These are phyloP conservation scores for Furcasterigmium furcatum DNA, from an alignment of 2,329 filamentous ascomycete species.

Conservation along the genomic window DNA sequence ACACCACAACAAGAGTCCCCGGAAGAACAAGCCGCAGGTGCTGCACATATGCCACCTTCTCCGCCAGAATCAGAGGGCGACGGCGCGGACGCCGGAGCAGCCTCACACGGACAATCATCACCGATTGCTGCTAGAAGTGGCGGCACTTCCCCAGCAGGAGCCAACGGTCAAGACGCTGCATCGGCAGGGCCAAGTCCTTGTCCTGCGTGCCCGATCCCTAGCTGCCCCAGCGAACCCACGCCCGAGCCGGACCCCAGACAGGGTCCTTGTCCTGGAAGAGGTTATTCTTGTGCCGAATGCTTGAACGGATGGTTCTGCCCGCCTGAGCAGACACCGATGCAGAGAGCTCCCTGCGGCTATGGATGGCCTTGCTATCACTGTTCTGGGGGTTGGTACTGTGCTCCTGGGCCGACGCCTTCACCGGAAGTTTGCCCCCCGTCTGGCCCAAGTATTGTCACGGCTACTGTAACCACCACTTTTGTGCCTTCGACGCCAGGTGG, in stretches of 20 bases:
- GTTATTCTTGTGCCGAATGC: constrained; percentile 23
- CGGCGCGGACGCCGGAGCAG: too few species aligned
- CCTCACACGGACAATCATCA: too few species aligned
- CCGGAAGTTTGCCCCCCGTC: not conserved
- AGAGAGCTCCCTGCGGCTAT: constrained; percentile 20
- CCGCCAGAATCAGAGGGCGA: too few species aligned
- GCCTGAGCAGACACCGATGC: constrained; percentile 24
- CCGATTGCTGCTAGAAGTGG: too few species aligned
- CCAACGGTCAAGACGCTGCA: too few species aligned
- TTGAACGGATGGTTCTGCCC: constrained; percentile 27
- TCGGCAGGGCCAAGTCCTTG: too few species aligned
- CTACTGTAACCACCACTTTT: not conserved
- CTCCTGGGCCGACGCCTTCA: constrained; percentile 5
- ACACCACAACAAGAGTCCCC: too few species aligned
- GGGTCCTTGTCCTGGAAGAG: constrained; percentile 18
- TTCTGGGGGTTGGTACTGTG: constrained; percentile 22
- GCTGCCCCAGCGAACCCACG: not conserved
- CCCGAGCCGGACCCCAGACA: constrained; percentile 2
- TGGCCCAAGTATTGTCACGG: not conserved
- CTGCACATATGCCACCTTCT: too few species aligned
- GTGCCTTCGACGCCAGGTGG: too few species aligned
- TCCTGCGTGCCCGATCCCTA: constrained; percentile 11
- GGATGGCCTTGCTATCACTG: constrained; percentile 28
- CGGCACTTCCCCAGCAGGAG: not conserved
- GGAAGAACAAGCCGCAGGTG: too few species aligned